Percentiles rank a stretch among this genome's conserved stretches.
Evolutionary conservation across 306 rosid species (phyloP).

Genomic region (Mimosa pudica): DNA sequence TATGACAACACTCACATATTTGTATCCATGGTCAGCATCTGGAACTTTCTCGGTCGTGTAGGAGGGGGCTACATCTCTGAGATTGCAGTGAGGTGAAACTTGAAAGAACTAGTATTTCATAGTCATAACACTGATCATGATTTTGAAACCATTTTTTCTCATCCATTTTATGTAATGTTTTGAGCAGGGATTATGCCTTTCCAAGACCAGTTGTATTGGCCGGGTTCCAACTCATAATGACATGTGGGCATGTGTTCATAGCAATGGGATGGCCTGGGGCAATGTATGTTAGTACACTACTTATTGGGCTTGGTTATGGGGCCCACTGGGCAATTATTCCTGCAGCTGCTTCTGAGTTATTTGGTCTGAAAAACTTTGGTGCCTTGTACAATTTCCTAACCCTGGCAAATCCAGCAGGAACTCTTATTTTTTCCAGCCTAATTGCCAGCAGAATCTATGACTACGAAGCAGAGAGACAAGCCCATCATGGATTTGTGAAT

Average conservation of each 20-base stretch:
- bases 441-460: constrained; percentile 87
- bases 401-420: constrained; percentile 79
- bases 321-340: constrained; percentile 97
- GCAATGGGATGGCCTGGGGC: constrained; percentile 92
- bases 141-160: not conserved
- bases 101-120: constrained; percentile 4
- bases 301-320: constrained; percentile 87
- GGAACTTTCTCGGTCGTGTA: constrained; percentile 98
- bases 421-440: constrained; percentile 73
- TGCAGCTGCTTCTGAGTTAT: constrained; percentile 95
- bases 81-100: constrained; percentile 68
- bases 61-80: constrained; percentile 95
- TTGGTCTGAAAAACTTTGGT: constrained; percentile 86
- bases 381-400: constrained; percentile 92
- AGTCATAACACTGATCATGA: not conserved
- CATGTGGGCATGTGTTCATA: constrained; percentile 68
- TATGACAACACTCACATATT: constrained; percentile 69
- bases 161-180: constrained; percentile 29
- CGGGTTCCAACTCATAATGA: constrained; percentile 77
- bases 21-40: constrained; percentile 87
- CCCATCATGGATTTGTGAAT: constrained; percentile 42
- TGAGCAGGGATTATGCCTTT: constrained; percentile 71
- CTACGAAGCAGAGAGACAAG: constrained; percentile 82
- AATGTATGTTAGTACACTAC: constrained; percentile 73
- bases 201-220: constrained; percentile 86